Conservation (phyloP, 169 alveolate genomes). For the Sarcocystis neurona region DNA sequence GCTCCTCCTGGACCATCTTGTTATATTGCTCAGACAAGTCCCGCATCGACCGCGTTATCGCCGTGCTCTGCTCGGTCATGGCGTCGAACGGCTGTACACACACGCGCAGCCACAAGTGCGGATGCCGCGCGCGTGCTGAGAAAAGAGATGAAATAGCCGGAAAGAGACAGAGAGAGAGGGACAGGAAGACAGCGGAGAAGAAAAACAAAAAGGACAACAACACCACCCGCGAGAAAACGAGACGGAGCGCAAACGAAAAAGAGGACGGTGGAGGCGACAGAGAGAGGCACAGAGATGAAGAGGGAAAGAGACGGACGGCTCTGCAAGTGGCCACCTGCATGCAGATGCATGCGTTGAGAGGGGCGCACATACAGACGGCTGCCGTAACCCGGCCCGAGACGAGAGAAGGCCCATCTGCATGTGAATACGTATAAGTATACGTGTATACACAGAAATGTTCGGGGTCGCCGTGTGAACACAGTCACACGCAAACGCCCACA, state of each 20-base stretch:
- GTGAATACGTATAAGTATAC: too few relatives aligned
- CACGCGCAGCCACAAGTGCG: not conserved
- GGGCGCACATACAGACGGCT: too few relatives aligned
- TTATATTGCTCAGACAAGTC: constrained; percentile 88
- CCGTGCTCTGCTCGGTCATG: constrained; percentile 77
- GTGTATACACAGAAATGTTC: too few relatives aligned
- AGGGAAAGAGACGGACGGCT: too few relatives aligned
- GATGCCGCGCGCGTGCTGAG: not conserved
- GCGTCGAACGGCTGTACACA: constrained; percentile 66
- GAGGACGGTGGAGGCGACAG: not conserved
- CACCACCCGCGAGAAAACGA: not conserved
- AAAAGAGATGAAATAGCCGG: not conserved
- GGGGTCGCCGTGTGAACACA: too few relatives aligned
- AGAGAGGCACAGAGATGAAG: too few relatives aligned
- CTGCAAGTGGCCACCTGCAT: too few relatives aligned
- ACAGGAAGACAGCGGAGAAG: not conserved
- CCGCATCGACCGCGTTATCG: constrained; percentile 79
- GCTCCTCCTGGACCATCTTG: constrained; percentile 93
- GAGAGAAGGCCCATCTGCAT: too few relatives aligned
- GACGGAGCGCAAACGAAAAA: not conserved
- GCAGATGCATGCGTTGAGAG: too few relatives aligned
- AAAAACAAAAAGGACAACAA: not conserved
- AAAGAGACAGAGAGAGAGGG: not conserved
- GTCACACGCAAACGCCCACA: too few relatives aligned
- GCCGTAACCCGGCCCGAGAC: too few relatives aligned